Base-by-base conservation (phyloP, 768 basidiomycete genomes). In the Mycena galopus region DNA sequence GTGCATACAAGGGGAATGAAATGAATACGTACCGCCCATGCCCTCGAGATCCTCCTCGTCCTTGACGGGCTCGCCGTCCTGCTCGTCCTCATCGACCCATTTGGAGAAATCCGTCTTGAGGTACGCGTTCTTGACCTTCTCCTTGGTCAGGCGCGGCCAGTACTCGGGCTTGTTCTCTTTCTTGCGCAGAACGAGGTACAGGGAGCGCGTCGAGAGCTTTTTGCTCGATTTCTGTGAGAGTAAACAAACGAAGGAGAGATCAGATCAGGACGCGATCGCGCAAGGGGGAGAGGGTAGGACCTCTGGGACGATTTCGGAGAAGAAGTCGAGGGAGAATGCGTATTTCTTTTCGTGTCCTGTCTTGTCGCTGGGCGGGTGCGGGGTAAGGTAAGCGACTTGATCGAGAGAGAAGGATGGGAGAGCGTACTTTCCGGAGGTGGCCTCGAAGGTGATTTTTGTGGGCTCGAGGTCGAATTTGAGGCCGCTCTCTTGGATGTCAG, bases 41-140 rank as follows among this genome's bases (percentile, higher is more conserved):
- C 84, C 85, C 66, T 85, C 83, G 19, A 83, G 84, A 3, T 91
- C 90, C 0, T 87, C 89, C 12, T 86, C 87, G 2, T 82, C 80
- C n/a, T 84, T 69, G 11, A 73, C 78, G 2, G 81, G 75, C 27
- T 83, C 88, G 61, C 87, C 93, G 47, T 94, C 93, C 84, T 98
- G 97, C 81, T 99, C 97, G 79, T 98, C 97, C 85, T 98, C 97
- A 78, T 98, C 97, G 50, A 94, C 93, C 96, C 96, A 98, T 85
- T 94, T 97, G 75, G 86, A 86, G 81, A 98, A 98, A 82, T 98
- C 95, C 55, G 96, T 98, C 88, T 98, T 98, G 82, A 98, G 85
- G 84, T 90, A 97, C 68, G 91, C 85, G 61, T 87, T 90, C 83
- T 89, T 94, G 71, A 89, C 79, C 82, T 96, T 97, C 71, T 94